phyloP scores from a whole-genome alignment of 1,284 basidiomycete species.

The Apiotrichum laibachii region DNA sequence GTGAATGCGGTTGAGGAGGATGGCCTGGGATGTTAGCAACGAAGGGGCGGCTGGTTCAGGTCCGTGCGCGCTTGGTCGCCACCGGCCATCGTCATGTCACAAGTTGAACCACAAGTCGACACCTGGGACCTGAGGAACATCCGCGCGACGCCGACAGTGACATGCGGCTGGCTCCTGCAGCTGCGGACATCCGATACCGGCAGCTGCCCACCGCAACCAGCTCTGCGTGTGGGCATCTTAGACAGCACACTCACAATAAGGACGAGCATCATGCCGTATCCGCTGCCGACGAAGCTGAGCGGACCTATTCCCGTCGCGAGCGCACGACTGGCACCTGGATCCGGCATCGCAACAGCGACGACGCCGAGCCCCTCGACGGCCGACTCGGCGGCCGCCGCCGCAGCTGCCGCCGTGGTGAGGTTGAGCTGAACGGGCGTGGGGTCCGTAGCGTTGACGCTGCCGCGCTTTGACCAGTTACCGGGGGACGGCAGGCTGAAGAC shows the following conservation, averaged over 20 bases:
- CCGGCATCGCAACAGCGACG: slow-evolving; percentile 62
- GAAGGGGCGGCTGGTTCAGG: neutral
- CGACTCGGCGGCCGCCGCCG: neutral
- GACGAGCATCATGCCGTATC: slow-evolving; percentile 44
- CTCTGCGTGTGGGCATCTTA: too few species aligned
- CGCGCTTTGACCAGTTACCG: slow-evolving; percentile 30
- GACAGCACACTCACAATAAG: slow-evolving; percentile 35
- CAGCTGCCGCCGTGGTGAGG: neutral
- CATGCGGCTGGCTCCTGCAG: too few species aligned
- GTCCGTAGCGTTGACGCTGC: slow-evolving; percentile 57
- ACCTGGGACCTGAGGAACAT: neutral
- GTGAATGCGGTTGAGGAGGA: slow-evolving; percentile 48
- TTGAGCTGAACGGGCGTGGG: neutral
- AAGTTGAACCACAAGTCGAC: neutral
- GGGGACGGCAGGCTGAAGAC: slow-evolving; percentile 43
- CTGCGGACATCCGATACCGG: too few species aligned
- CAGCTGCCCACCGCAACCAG: too few species aligned
- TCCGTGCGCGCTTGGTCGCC: too few species aligned
- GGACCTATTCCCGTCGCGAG: slow-evolving; percentile 38
- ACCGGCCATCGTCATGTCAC: too few species aligned
- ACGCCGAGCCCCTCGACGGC: slow-evolving; percentile 55
- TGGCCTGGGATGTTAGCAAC: slow-evolving; percentile 27
- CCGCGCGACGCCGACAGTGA: neutral
- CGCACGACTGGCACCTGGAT: slow-evolving; percentile 51
- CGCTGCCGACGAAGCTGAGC: slow-evolving; percentile 40